These are phyloP conservation scores for Lodderomyces theae DNA, from an alignment of 1,139 yeast genomes.

Conservation along the genomic window DNA sequence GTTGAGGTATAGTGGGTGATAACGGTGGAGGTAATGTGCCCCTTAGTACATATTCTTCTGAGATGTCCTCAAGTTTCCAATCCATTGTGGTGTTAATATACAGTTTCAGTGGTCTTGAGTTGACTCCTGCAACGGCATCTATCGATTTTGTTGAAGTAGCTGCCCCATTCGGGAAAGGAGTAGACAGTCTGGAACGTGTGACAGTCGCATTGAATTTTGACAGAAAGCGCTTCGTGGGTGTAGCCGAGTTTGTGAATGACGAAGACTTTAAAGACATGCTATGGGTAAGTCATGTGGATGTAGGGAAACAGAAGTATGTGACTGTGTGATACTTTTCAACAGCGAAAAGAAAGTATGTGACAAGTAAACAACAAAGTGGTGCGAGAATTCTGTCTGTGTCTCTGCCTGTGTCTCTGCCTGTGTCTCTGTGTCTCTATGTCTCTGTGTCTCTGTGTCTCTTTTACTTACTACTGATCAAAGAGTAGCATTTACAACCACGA, in stretches of 20 bases:
- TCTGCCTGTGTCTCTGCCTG: too few species aligned
- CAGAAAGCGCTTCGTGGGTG: not conserved
- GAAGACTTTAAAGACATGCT: slow-evolving; percentile 4
- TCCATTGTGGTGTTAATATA: too few species aligned
- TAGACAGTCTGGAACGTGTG: not conserved
- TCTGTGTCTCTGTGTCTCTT: too few species aligned
- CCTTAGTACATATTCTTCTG: slow-evolving; percentile 33
- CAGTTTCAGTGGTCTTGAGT: not conserved
- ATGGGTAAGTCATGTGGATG: not conserved
- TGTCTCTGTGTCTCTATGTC: too few species aligned
- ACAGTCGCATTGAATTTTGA: not conserved
- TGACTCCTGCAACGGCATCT: too few species aligned
- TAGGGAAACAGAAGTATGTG: not conserved
- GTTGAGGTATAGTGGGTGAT: slow-evolving; percentile 40
- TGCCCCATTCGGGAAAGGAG: not conserved
- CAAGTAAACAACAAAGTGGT: not conserved
- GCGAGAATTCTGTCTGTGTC: too few species aligned
- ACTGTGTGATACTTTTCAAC: too few species aligned
- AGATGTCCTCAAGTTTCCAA: slow-evolving; percentile 45
- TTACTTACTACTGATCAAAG: too few species aligned
- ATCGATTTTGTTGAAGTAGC: too few species aligned
- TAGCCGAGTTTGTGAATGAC: not conserved
- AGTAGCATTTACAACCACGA: too few species aligned
- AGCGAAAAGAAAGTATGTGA: not conserved
- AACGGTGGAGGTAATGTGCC: slow-evolving; percentile 39